These are phyloP conservation scores for Entoloma clypeatum DNA, from an alignment of 1,284 basidiomycete species.

Conservation along the genomic window DNA sequence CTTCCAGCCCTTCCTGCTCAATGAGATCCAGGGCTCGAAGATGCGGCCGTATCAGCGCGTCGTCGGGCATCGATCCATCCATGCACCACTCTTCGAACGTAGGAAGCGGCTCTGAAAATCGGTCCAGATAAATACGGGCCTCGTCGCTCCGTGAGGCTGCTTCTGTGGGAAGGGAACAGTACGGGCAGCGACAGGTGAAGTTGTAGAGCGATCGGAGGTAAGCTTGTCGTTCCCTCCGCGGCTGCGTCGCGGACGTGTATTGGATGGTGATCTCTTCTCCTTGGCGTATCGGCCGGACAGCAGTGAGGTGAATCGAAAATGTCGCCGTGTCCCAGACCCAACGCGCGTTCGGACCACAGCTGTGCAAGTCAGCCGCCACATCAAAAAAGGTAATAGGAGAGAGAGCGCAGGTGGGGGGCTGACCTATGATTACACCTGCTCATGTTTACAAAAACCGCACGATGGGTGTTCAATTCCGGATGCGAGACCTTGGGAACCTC, in stretches of 20 bases:
- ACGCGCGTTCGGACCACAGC: slow-evolving; percentile 41
- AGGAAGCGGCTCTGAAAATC: slow-evolving; percentile 24
- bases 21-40: slow-evolving; percentile 29
- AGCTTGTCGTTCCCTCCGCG: slow-evolving; percentile 26
- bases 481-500: slow-evolving; percentile 21
- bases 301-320: slow-evolving; percentile 35
- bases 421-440: slow-evolving; percentile 43
- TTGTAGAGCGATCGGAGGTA: slow-evolving; percentile 28
- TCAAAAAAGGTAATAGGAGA: not conserved
- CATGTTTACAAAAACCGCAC: slow-evolving; percentile 33
- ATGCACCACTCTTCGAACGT: slow-evolving; percentile 36
- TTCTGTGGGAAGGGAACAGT: slow-evolving; percentile 26
- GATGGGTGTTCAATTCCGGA: slow-evolving; percentile 28
- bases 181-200: slow-evolving; percentile 37
- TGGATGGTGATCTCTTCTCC: slow-evolving; percentile 43
- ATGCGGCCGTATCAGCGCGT: slow-evolving; percentile 32
- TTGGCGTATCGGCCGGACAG: slow-evolving; percentile 33
- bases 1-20: slow-evolving; percentile 26
- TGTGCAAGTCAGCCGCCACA: slow-evolving; percentile 15
- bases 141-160: slow-evolving; percentile 25
- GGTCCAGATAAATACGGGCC: slow-evolving; percentile 24
- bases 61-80: slow-evolving; percentile 24
- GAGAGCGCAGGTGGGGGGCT: slow-evolving; percentile 7
- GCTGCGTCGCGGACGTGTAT: slow-evolving; percentile 30
- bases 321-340: slow-evolving; percentile 35